phyloP scores from a whole-genome alignment of 768 basidiomycete genomes.

The Naganishia antarctica region DNA sequence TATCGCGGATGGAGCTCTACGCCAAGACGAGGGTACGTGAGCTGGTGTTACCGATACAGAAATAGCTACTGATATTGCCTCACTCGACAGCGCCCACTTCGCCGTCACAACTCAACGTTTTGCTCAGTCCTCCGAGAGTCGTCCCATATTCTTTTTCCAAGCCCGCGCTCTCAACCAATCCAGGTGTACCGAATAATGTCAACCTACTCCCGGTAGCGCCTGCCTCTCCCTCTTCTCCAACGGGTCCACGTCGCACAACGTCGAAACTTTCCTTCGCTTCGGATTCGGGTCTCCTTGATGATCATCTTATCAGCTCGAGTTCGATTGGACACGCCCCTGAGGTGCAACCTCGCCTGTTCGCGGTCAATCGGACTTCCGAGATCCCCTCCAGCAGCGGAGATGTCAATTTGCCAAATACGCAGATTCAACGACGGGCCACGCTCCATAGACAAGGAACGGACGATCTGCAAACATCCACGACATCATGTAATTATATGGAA shows the following conservation, averaged over 20 bases:
- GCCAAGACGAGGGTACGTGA: neutral
- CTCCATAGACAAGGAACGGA: slow-evolving; percentile 6
- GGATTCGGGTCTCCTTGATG: neutral
- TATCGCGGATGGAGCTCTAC: neutral
- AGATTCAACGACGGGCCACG: neutral
- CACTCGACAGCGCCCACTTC: too few relatives aligned
- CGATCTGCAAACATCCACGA: neutral
- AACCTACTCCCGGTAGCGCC: neutral
- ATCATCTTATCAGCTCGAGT: neutral
- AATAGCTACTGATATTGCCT: too few relatives aligned
- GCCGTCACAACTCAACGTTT: too few relatives aligned
- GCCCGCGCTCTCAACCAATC: too few relatives aligned
- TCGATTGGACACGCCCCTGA: neutral
- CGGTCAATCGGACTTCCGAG: too few relatives aligned
- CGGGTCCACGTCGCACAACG: neutral
- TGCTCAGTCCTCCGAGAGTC: too few relatives aligned
- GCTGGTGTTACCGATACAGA: too few relatives aligned
- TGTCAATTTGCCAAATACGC: neutral
- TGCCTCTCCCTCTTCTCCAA: too few relatives aligned
- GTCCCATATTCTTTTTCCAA: too few relatives aligned
- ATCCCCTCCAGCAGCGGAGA: neutral
- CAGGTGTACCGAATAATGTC: neutral
- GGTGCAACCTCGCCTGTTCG: too few relatives aligned
- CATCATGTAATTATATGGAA: neutral
- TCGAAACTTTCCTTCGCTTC: slow-evolving; percentile 13